Percentiles rank a stretch among this genome's conserved stretches.
Conservation (phyloP, 805 yeast genomes). For the Myxozyma neotropica region DNA sequence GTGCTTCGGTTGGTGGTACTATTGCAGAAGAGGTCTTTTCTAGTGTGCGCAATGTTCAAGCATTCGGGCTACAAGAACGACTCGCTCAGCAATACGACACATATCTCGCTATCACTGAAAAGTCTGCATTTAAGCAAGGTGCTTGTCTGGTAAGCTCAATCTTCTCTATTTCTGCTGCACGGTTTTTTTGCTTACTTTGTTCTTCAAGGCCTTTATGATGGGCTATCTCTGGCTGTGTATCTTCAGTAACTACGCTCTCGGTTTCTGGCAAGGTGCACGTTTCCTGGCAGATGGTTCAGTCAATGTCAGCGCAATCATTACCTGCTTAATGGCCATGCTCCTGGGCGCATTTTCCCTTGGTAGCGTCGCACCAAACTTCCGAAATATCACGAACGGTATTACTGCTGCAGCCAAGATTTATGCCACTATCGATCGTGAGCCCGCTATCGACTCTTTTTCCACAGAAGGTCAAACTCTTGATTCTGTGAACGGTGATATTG, state of each 20-base stretch:
- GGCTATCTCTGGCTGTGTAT: constrained; percentile 49
- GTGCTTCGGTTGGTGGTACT: constrained; percentile 36
- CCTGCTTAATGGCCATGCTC: constrained; percentile 37
- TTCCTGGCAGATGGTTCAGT: constrained; percentile 41
- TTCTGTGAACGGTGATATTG: constrained; percentile 46
- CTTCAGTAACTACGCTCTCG: constrained; percentile 69
- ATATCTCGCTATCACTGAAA: constrained; percentile 37
- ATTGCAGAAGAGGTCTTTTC: constrained; percentile 49
- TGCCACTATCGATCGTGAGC: constrained; percentile 48
- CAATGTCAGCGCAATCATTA: constrained; percentile 42
- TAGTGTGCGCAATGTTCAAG: constrained; percentile 48
- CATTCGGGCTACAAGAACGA: constrained; percentile 46
- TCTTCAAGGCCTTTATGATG: constrained; percentile 41
- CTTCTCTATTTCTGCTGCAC: not conserved
- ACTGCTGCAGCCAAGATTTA: constrained; percentile 47
- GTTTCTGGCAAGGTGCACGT: constrained; percentile 51
- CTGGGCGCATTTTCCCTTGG: constrained; percentile 47
- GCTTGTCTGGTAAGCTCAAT: constrained; percentile 31
- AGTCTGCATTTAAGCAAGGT: constrained; percentile 30
- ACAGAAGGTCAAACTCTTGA: constrained; percentile 34
- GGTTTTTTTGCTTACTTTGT: not conserved
- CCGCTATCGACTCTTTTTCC: constrained; percentile 43
- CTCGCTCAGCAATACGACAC: constrained; percentile 42
- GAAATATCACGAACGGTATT: constrained; percentile 44
- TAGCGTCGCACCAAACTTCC: constrained; percentile 46